Percentiles rank a stretch among this genome's conserved stretches.
These are phyloP conservation scores for Flaveria ramosissima DNA, from an alignment of 129 eudicot genomes.

Conservation along the genomic window DNA sequence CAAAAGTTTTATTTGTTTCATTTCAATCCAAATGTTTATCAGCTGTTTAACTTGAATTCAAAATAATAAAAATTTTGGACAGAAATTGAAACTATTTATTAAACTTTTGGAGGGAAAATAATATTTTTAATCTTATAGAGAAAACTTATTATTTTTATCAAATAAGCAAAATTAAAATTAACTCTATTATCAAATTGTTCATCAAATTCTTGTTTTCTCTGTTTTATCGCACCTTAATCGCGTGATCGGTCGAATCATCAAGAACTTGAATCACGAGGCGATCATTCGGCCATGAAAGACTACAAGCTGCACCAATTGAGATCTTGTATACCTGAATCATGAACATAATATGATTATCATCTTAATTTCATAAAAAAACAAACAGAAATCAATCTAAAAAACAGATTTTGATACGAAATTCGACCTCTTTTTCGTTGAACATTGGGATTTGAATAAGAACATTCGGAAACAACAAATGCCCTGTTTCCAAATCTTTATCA, in stretches of 20 bases:
- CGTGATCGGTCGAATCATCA: constrained; percentile 85
- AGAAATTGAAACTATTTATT: no score
- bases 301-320: constrained; percentile 93
- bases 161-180: no score
- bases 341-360: neutral
- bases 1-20: no score
- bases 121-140: no score
- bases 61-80: no score
- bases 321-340: constrained; percentile 80
- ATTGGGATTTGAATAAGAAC: constrained; percentile 86
- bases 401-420: neutral
- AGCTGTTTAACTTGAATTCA: no score
- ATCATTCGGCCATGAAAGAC: constrained; percentile 86
- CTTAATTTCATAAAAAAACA: neutral
- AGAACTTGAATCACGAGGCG: constrained; percentile 93
- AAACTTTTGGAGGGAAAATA: no score
- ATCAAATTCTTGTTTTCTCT: no score
- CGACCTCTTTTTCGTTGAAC: constrained; percentile 87
- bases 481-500: constrained; percentile 62
- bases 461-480: constrained; percentile 53
- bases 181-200: neutral
- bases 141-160: no score
- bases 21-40: no score
- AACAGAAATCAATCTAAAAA: neutral
- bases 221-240: constrained; percentile 55